phyloP scores from a whole-genome alignment of 495 filamentous ascomycete genomes.

The Xylaria nigripes region DNA sequence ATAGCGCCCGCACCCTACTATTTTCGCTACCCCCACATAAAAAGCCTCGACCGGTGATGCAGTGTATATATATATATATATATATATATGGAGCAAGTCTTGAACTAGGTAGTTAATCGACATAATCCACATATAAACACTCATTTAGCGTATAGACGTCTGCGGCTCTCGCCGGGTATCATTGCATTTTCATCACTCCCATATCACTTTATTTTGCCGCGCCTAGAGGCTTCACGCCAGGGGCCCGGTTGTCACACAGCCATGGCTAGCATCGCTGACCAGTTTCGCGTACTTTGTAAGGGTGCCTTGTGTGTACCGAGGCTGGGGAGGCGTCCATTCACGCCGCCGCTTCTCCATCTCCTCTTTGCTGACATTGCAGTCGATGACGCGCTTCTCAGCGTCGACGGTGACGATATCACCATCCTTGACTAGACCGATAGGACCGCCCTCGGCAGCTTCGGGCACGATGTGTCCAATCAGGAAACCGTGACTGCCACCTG shows the following conservation, averaged over 20 bases:
- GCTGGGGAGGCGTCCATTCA: constrained; percentile 55
- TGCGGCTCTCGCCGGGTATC: background rate
- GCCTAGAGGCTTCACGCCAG: background rate
- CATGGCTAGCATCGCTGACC: constrained; percentile 68
- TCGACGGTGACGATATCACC: constrained; percentile 66
- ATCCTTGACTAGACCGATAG: constrained; percentile 59
- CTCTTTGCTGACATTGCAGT: constrained; percentile 49
- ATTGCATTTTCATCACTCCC: background rate
- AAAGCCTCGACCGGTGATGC: background rate
- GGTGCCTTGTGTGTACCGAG: constrained; percentile 65
- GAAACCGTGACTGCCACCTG: constrained; percentile 71
- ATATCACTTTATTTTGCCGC: background rate
- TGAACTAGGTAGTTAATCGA: background rate
- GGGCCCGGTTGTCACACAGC: constrained; percentile 64
- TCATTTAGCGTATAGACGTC: background rate
- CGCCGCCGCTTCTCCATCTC: constrained; percentile 60
- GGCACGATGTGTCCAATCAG: constrained; percentile 69
- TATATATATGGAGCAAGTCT: background rate
- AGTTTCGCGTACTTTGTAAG: constrained; percentile 66
- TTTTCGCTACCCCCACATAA: background rate
- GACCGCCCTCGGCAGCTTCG: constrained; percentile 61
- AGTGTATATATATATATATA: constrained; percentile 1
- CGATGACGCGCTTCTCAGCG: constrained; percentile 55
- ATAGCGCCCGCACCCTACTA: no score
- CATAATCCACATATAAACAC: background rate